A percentile compares a stretch with the other conserved stretches of the same genome.
phyloP scores from a whole-genome alignment of 768 basidiomycete species.

The Lactifluus subvellereus region DNA sequence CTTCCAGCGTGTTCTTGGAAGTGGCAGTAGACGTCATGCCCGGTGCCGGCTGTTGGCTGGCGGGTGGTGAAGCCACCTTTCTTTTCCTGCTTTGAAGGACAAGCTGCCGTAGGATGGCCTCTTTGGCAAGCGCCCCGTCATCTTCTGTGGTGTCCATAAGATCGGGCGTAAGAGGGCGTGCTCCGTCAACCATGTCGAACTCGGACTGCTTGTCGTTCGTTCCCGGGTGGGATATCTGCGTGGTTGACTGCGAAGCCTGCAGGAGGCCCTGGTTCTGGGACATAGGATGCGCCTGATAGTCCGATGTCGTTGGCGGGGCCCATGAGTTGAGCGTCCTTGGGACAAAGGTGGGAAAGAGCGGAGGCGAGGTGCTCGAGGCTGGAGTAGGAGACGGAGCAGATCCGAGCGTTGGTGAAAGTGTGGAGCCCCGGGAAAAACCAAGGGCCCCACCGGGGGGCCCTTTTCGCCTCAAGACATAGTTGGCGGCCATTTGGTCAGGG shows the following conservation, averaged over 20 bases:
- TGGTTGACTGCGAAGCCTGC: background rate
- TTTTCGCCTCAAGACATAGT: background rate
- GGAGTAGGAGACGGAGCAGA: background rate
- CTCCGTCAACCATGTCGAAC: background rate
- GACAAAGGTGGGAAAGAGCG: background rate
- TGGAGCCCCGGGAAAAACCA: background rate
- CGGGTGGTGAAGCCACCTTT: slow-evolving; percentile 23
- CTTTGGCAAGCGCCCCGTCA: slow-evolving; percentile 36
- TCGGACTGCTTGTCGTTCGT: background rate
- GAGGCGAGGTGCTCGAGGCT: background rate
- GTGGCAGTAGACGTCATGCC: slow-evolving; percentile 14
- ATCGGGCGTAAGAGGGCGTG: background rate
- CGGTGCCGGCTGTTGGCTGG: slow-evolving; percentile 36
- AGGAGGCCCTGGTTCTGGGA: background rate
- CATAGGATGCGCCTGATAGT: background rate
- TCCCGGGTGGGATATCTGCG: background rate
- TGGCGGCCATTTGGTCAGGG: background rate
- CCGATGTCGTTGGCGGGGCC: background rate
- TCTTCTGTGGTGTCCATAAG: slow-evolving; percentile 1
- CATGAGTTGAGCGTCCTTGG: background rate
- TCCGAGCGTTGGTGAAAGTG: background rate
- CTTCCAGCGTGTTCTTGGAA: slow-evolving; percentile 3
- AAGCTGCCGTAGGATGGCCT: slow-evolving; percentile 31
- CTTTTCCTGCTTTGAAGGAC: slow-evolving; percentile 35
- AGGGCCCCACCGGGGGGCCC: background rate